Conservation (phyloP, 768 basidiomycete genomes). For the Chlorophyllum brunneum region DNA sequence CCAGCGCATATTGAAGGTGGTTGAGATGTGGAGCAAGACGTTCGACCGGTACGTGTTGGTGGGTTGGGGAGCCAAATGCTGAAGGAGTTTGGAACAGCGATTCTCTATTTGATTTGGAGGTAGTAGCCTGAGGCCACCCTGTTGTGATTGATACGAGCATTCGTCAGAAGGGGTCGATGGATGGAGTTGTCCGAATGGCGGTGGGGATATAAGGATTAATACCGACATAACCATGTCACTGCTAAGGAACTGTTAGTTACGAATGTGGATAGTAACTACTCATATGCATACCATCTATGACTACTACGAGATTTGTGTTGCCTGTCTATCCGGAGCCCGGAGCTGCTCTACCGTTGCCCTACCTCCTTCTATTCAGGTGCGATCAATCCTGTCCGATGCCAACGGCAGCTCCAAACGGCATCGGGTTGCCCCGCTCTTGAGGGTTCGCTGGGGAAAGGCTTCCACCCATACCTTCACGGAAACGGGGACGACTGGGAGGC, state of each 20-base stretch:
- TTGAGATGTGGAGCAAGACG: too few relatives aligned
- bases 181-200: too few relatives aligned
- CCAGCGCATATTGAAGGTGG: too few relatives aligned
- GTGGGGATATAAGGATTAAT: neutral
- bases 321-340: neutral
- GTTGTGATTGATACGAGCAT: too few relatives aligned
- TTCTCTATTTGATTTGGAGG: too few relatives aligned
- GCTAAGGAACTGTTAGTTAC: neutral
- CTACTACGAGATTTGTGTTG: neutral
- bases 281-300: neutral
- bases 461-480: neutral
- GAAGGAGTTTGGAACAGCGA: too few relatives aligned
- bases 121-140: too few relatives aligned
- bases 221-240: neutral
- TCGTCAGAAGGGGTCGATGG: too few relatives aligned
- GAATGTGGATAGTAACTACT: neutral
- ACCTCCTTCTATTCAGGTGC: conserved; percentile 55
- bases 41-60: too few relatives aligned
- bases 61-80: too few relatives aligned
- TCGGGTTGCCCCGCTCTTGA: neutral
- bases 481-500: neutral
- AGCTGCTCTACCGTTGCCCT: conserved; percentile 33
- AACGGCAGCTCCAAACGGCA: conserved; percentile 33
- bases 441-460: conserved; percentile 30
- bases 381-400: conserved; percentile 48